phyloP scores from a whole-genome alignment of 2,329 filamentous ascomycete species.

The Phyllosticta citrichinensis region DNA sequence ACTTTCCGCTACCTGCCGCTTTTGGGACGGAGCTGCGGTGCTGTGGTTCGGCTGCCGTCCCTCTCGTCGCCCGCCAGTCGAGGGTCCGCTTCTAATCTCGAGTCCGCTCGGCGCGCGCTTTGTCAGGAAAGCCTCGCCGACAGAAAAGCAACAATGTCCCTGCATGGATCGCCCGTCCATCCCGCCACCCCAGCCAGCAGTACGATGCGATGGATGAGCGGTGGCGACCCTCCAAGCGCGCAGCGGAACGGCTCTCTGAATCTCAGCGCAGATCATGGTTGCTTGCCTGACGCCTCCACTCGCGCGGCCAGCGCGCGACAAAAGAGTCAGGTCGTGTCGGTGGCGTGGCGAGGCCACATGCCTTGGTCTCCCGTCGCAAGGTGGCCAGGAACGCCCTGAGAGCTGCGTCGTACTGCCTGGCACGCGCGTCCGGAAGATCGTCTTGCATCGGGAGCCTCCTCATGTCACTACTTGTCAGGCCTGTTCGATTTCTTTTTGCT shows the following conservation, averaged over 20 bases:
- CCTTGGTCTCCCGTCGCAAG: background rate
- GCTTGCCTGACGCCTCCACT: background rate
- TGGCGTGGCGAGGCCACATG: background rate
- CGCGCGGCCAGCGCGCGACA: background rate
- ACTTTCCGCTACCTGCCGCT: background rate
- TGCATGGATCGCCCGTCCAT: slow-evolving; percentile 11
- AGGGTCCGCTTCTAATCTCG: background rate
- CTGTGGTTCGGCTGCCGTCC: background rate
- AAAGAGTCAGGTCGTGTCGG: background rate
- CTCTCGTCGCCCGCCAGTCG: background rate
- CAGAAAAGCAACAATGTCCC: slow-evolving; percentile 9
- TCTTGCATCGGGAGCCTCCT: background rate
- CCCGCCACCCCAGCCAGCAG: slow-evolving; percentile 6
- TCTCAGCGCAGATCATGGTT: slow-evolving; percentile 7
- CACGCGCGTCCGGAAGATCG: background rate
- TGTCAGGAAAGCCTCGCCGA: background rate
- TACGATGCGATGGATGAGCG: slow-evolving; percentile 3
- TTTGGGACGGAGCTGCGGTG: background rate
- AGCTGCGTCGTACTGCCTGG: background rate
- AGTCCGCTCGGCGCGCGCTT: background rate
- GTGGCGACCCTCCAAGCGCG: slow-evolving; percentile 7
- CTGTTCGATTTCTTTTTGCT: background rate
- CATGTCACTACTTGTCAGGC: background rate
- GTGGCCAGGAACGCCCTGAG: background rate
- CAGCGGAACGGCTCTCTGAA: background rate